Base-by-base conservation (phyloP, 805 yeast species). In the Saturnispora kantuleensis region DNA sequence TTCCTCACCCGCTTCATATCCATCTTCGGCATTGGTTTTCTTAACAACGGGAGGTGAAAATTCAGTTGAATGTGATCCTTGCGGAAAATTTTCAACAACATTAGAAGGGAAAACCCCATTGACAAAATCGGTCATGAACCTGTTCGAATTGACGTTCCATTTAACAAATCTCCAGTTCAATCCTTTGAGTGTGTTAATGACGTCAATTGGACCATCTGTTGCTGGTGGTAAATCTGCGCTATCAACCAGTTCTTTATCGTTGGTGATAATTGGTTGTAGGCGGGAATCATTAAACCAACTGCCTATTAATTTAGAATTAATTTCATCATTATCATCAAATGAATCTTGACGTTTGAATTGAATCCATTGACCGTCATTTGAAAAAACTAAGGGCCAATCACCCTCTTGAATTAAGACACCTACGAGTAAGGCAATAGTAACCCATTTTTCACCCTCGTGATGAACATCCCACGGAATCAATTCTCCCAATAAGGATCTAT, bases 401-500 rank as follows among this genome's bases (percentile, higher is more conserved):
- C 43, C 35, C 4, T 32, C 26, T 18, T 47, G 50, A 49, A 63
- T 73, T 48, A 67, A 70, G 59, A 76, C 76, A 18, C 71, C 56
- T 0, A 77, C 77, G 50, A 79, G 61, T 13, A 77, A 56, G 4
- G 76, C 53, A 11, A 79, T 70, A 45, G 85, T 63, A 2, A 73
- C 59, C 13, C 72, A 67, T 52, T 85, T 60, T 39, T 70, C 74
- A 42, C 69, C 69, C 49, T 74, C 78, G 43, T 73, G 71, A 13
- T 63, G 59, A 34, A 63, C 55, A 40, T 68, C 69, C 53, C 70
- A 70, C 39, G 68, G 64, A 11, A 42, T 42, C 28, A 69, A 64
- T 9, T 88, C 90, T 52, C 84, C 77, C 7, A 74, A 68, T 35
- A 42, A 18, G 6, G 90, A 88, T 38, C 74, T 60, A 60, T 83